Evolutionary conservation across 371 early-diverging fungal genomes (phyloP).

Genomic region (Mortierella sp.): DNA sequence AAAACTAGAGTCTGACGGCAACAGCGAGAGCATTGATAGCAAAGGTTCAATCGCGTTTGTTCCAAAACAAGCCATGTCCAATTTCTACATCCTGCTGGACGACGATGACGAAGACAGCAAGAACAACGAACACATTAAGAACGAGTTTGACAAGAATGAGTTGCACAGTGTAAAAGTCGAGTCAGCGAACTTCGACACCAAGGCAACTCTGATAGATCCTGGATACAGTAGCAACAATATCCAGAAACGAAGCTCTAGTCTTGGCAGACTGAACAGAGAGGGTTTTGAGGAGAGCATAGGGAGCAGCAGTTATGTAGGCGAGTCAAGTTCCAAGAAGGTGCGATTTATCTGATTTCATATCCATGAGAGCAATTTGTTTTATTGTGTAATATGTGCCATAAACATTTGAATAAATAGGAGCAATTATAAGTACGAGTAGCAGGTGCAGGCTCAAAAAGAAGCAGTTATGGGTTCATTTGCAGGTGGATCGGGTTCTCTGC

Average conservation of each 20-base stretch:
- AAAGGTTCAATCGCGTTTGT: neutral
- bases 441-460: too few species aligned
- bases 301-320: neutral
- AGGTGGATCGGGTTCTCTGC: constrained; percentile 42
- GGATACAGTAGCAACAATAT: neutral
- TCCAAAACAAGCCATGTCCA: neutral
- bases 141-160: neutral
- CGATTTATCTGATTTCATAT: neutral
- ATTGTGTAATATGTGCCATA: neutral
- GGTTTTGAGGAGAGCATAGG: neutral
- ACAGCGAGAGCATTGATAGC: neutral
- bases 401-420: too few species aligned
- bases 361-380: neutral
- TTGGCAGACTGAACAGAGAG: neutral
- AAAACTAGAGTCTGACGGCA: neutral
- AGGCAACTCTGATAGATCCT: neutral
- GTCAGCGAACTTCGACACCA: neutral
- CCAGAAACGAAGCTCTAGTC: constrained; percentile 9
- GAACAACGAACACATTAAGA: neutral
- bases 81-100: neutral
- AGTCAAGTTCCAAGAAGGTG: constrained; percentile 1
- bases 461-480: constrained; percentile 43
- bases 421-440: too few species aligned
- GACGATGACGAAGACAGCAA: constrained; percentile 5
- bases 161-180: neutral